Base-by-base conservation (phyloP, 2,329 filamentous ascomycete species). In the Hortaea werneckii region DNA sequence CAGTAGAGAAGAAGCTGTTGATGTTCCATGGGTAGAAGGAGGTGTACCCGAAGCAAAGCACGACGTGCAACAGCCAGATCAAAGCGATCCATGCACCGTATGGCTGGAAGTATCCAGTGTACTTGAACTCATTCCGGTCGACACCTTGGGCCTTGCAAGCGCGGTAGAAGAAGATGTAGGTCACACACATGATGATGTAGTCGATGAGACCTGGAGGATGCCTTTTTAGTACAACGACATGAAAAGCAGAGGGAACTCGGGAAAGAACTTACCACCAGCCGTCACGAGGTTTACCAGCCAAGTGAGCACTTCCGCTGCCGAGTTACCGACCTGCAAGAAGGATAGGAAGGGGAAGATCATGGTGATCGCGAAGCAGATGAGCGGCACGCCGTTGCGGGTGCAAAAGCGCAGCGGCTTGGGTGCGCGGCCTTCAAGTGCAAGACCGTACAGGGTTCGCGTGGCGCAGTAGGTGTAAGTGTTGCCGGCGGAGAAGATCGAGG, bases 381-480 rank as follows among this genome's bases (percentile, higher is more conserved):
- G 72, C 7, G 78, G 78, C 0, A 81, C 78, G 57, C 81, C 81
- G 8, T 74, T 72, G 52, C 68, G 72, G 7, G 75, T 83, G 58
- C 73, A 78, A 60, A 77, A 74, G 50, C 71, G 70, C 20, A 84
- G 69, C 57, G 82, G 59, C 40, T 64, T 66, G 0, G 75, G 75
- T 0, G 75, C 75, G 37, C 71, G 65, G 10, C 75, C 74, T 49
- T 77, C 72, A 3, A 77, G 66, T 1, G 75, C 67, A 20, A 78
- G 63, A 20, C 72, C 68, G 59, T 77, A 77, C 37, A 78, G 58
- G 40, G 68, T 72, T 32, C 75, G 72, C 27, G 70, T 73, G 1
- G 73, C 72, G 45, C 70, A 73, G 62, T 76, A 78, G 8, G 70
- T 71, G 58, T 76, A 76, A 2, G 73, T 74, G 57, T 78, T 78